These are phyloP conservation scores for Blastomyces emzantsi DNA, from an alignment of 2,329 filamentous ascomycete species.

Conservation along the genomic window DNA sequence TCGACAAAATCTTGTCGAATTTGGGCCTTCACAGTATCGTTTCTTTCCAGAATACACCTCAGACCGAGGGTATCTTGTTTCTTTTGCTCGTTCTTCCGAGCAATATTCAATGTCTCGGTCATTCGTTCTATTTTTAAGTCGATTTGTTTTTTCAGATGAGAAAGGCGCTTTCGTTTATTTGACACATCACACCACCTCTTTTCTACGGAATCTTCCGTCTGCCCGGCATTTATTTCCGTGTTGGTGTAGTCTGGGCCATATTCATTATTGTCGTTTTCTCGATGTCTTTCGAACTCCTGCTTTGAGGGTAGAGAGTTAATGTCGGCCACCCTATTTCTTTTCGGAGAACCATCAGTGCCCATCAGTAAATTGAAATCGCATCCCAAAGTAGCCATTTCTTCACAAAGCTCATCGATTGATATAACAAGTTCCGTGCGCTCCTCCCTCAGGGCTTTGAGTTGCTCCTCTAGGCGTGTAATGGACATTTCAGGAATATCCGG, in stretches of 20 bases:
- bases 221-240: constrained; percentile 2
- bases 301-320: no score
- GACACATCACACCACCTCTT: background rate
- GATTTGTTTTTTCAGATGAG: constrained; percentile 12
- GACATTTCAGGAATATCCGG: constrained; percentile 12
- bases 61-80: constrained; percentile 22
- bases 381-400: constrained; percentile 26
- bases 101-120: constrained; percentile 11
- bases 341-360: no score
- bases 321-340: no score
- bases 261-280: no score
- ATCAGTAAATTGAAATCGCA: no score
- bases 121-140: no score
- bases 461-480: constrained; percentile 46
- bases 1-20: constrained; percentile 53
- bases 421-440: constrained; percentile 39
- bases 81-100: constrained; percentile 15
- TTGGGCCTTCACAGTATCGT: constrained; percentile 45
- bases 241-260: no score
- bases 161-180: background rate
- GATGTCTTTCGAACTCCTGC: no score
- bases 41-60: constrained; percentile 47
- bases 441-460: constrained; percentile 51
- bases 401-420: constrained; percentile 19
- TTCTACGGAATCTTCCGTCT: background rate